These are phyloP conservation scores for Wickerhamomyces canadensis DNA, from an alignment of 805 yeast species.

Conservation along the genomic window DNA sequence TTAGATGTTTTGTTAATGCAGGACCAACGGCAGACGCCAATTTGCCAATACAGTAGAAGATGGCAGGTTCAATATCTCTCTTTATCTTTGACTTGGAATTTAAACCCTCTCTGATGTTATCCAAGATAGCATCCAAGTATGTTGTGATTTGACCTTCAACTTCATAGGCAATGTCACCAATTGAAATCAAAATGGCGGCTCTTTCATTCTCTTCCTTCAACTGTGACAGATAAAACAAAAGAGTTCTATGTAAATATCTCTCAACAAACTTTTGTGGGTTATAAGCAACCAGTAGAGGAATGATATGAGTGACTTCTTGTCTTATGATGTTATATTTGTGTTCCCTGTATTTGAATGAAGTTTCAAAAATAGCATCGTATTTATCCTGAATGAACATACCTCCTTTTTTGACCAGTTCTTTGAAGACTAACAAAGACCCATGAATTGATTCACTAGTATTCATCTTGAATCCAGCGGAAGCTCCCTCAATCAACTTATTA, in stretches of 20 bases:
- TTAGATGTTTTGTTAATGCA: slow-evolving; percentile 83
- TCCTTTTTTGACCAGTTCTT: slow-evolving; percentile 68
- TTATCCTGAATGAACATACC: slow-evolving; percentile 68
- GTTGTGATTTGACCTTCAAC: slow-evolving; percentile 83
- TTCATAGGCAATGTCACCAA: slow-evolving; percentile 74
- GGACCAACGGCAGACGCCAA: slow-evolving; percentile 89
- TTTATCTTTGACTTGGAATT: slow-evolving; percentile 44
- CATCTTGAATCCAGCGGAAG: slow-evolving; percentile 51
- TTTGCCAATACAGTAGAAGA: slow-evolving; percentile 84
- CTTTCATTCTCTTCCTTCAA: slow-evolving; percentile 73
- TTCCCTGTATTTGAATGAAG: slow-evolving; percentile 67
- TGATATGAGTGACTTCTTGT: slow-evolving; percentile 75
- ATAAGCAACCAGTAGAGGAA: slow-evolving; percentile 79
- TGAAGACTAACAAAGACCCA: slow-evolving; percentile 76
- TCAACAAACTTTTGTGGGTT: slow-evolving; percentile 72
- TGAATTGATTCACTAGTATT: slow-evolving; percentile 69
- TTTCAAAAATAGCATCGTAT: slow-evolving; percentile 73
- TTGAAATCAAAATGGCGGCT: slow-evolving; percentile 67
- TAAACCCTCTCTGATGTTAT: slow-evolving; percentile 76
- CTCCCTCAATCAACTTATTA: slow-evolving; percentile 59
- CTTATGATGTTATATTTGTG: slow-evolving; percentile 72
- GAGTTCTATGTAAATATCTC: slow-evolving; percentile 72
- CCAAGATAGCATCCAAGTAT: slow-evolving; percentile 82
- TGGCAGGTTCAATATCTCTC: slow-evolving; percentile 75
- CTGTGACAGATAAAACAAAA: slow-evolving; percentile 72